Conservation (phyloP, 345 rosid species). For the Boechera retrofracta region DNA sequence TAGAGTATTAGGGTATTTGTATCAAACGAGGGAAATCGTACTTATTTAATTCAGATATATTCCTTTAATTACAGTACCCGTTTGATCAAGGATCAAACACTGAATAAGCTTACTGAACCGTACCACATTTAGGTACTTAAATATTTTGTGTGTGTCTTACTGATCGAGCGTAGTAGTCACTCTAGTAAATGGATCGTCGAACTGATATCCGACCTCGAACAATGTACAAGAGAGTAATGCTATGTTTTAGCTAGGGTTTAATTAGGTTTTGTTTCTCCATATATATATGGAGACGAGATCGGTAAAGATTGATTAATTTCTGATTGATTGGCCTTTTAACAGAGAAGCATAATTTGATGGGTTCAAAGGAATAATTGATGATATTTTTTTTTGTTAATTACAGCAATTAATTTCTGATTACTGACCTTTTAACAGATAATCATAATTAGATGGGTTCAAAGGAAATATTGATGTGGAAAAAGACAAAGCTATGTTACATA, state of each 20-base stretch:
- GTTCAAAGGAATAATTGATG: background rate
- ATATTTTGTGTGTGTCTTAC: background rate
- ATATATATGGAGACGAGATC: background rate
- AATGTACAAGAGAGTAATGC: background rate
- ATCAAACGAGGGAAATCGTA: background rate
- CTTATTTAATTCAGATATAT: background rate
- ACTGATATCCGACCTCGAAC: background rate
- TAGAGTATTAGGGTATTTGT: background rate
- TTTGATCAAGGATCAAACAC: background rate
- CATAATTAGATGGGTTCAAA: background rate
- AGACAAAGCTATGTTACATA: background rate
- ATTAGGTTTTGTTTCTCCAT: background rate
- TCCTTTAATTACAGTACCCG: background rate
- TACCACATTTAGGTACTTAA: background rate
- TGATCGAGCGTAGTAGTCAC: background rate
- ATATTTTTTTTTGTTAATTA: background rate
- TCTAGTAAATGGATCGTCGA: background rate
- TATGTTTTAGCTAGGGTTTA: constrained; percentile 17
- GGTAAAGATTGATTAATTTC: background rate
- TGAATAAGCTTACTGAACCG: background rate
- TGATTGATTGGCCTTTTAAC: background rate
- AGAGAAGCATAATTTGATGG: background rate
- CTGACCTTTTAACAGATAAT: background rate
- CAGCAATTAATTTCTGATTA: background rate
- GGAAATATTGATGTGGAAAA: background rate